A percentile compares a stretch with the other conserved stretches of the same genome.
phyloP scores from a whole-genome alignment of 2,329 filamentous ascomycete genomes.

The Colletotrichum cereale region DNA sequence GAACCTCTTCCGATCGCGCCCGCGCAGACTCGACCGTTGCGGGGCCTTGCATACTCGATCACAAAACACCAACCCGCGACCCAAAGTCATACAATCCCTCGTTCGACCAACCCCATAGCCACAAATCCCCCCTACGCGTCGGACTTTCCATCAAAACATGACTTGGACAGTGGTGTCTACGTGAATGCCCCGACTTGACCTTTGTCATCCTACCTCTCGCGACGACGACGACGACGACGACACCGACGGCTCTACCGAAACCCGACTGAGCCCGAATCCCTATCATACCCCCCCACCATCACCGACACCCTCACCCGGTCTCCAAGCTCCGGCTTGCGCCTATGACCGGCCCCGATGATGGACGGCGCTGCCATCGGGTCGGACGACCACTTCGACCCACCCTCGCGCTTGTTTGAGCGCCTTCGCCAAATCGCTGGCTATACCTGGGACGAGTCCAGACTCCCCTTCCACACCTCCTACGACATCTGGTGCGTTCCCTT shows the following conservation, averaged over 20 bases:
- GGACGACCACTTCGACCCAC: constrained; percentile 72
- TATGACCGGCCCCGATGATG: constrained; percentile 56
- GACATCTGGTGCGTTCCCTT: constrained; percentile 79
- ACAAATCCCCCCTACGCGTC: constrained; percentile 3
- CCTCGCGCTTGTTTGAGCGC: constrained; percentile 77
- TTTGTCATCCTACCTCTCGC: constrained; percentile 1
- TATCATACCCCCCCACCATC: constrained; percentile 43
- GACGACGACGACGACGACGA: constrained; percentile 10
- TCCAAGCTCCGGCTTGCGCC: constrained; percentile 40
- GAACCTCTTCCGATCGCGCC: constrained; percentile 2
- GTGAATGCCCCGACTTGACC: constrained; percentile 11
- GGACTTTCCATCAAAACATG: constrained; percentile 17
- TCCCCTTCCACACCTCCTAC: constrained; percentile 77
- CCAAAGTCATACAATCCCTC: neutral
- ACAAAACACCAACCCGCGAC: constrained; percentile 3
- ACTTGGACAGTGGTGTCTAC: constrained; percentile 33
- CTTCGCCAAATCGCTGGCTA: constrained; percentile 80
- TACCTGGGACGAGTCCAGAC: constrained; percentile 77
- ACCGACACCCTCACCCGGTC: constrained; percentile 37
- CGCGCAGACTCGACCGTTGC: constrained; percentile 13
- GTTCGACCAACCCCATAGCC: neutral
- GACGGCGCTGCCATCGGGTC: constrained; percentile 62
- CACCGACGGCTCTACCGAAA: neutral
- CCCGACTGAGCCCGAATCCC: constrained; percentile 15
- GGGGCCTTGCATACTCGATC: constrained; percentile 6